Evolutionary conservation across 805 yeast genomes (phyloP), one percentile per base, ranked within the genome.

Genomic region (Schwanniomyces sp.): DNA sequence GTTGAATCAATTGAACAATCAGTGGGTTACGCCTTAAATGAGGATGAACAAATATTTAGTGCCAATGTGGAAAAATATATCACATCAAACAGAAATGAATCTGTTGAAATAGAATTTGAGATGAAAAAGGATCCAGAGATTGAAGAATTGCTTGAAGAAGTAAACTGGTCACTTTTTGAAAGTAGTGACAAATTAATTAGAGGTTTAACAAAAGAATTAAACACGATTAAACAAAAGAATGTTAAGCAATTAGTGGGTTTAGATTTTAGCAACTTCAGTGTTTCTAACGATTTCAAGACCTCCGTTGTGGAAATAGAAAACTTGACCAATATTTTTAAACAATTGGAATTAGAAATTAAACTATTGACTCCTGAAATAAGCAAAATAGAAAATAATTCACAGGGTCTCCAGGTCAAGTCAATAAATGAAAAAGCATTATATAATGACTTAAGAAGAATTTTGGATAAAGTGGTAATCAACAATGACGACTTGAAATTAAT

Each of bases 361-460:
- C 53, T 62, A 34, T 52, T 89, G 32, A 78, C 84, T 11, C 81
- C 81, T 3, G 92, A 87, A 50, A 81, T 91, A 43, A 78, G 80
- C 40, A 79, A 76, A 44, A 82, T 91, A 37, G 96, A 90, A 59
- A 73, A 75, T 30, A 87, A 85, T 59, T 84, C 91, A 2, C 82
- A 86, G 56, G 96, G 96, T 42, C 66, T 90, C 14, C 97, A 91
- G 65, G 85, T 91, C 6, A 85, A 84, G 54, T 81, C 92, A 5
- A 83, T 88, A 39, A 91, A 91, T 66, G 88, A 87, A 63, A 88
- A 88, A 57, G 62, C 76, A n/a, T 70, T 91, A 21, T 85, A 84
- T 75, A 80, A 78, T 41, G 91, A 88, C 50, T 74, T 91, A 46
- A 79, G 80, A 34, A 80, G 77, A n/a, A 74, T 91, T 40, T 66